phyloP scores from a whole-genome alignment of 306 rosid genomes.

The Canavalia ensiformis region DNA sequence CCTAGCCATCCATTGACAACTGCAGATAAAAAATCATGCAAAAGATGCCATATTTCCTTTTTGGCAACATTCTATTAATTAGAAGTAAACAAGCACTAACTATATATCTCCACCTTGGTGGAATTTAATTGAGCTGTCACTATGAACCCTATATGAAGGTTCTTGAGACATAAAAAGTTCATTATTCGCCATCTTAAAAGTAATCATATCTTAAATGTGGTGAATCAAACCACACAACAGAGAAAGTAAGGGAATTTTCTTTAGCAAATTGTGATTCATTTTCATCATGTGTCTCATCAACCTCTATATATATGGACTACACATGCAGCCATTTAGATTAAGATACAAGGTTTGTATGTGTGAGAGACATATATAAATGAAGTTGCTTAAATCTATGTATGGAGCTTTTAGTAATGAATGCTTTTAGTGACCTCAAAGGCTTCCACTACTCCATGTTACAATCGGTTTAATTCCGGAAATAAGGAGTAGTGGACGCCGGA shows the following conservation, averaged over 20 bases:
- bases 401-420: neutral
- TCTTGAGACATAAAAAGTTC: neutral
- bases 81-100: neutral
- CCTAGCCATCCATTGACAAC: neutral
- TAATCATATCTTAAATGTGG: slow-evolving; percentile 27
- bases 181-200: slow-evolving; percentile 10
- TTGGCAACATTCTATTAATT: slow-evolving; percentile 15
- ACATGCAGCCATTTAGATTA: neutral
- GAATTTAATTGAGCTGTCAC: neutral
- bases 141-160: neutral
- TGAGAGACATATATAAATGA: neutral
- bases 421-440: slow-evolving; percentile 37
- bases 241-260: neutral
- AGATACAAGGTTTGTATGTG: neutral
- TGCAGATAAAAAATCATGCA: neutral
- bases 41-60: slow-evolving; percentile 12
- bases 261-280: slow-evolving; percentile 3
- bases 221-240: slow-evolving; percentile 16
- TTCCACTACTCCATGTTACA: slow-evolving; percentile 39
- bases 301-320: slow-evolving; percentile 2
- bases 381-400: slow-evolving; percentile 4
- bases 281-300: neutral
- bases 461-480: slow-evolving; percentile 3
- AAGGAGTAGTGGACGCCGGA: neutral
- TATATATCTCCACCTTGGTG: neutral